Evolutionary conservation across 1,284 basidiomycete genomes (phyloP), one percentile per base, ranked within the genome.

Genomic region (Papiliotrema flavescens): DNA sequence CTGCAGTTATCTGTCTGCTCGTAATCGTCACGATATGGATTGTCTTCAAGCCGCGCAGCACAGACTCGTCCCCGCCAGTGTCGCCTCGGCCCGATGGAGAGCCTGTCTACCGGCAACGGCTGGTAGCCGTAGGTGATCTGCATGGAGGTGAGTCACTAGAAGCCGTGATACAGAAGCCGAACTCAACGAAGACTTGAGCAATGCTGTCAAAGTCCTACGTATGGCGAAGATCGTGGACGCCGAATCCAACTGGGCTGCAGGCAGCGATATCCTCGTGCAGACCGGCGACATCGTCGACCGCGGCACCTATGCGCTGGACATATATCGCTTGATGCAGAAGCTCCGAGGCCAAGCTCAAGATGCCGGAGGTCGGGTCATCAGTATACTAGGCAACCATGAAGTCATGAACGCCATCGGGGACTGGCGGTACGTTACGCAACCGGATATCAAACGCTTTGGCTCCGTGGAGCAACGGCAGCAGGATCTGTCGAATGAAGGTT

Each of bases 221-320:
- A 89, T 92, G 80, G 84, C 89, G 6, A 80, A 81, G 2, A 82
- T 94, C 6, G 83, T 87, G 3, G 63, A 69, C 53, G 83, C 87
- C 61, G 78, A 82, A n/a, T 67, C 81, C 2, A 77, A 85, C 50
- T 95, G 91, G 91, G 82, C 83, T 9, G 90, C 86, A 1, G 79
- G 86, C 22, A 83, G 84, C 3, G 89, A 91, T 69, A 84, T 86
- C 52, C 85, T 93, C 59, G 90, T 94, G 15, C 91, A 95, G 78
- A 95, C 92, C 0, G 92, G 92, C 3, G 92, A 96, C 73, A 93
- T 95, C 44, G 88, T 95, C 59, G 91, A 94, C 75, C 80, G 88
- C 83, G 92, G 92, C 1, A 85, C 88, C 42, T 89, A 93, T 74
- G 93, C 91, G 0, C 87, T 91, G 47, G 82, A 84, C 50, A 80